Evolutionary conservation across 2,329 filamentous ascomycete genomes (phyloP).

Genomic region (Monilinia vaccinii-corymbosi): DNA sequence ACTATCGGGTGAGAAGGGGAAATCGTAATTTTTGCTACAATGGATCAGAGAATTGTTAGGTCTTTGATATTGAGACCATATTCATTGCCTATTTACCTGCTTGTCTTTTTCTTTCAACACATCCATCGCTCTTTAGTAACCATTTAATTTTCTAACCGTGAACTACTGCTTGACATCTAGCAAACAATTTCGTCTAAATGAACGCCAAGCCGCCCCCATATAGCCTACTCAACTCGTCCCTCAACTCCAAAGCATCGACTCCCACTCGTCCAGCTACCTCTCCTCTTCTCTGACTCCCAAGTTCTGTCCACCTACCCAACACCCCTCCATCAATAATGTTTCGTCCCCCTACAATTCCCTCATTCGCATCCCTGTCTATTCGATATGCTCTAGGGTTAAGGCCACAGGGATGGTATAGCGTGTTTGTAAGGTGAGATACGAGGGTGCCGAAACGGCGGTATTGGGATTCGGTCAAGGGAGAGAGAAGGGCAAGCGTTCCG

Average conservation of each 20-base stretch:
- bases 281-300: constrained; percentile 58
- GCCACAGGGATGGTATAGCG: constrained; percentile 66
- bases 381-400: constrained; percentile 79
- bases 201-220: constrained; percentile 39
- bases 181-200: neutral
- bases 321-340: constrained; percentile 64
- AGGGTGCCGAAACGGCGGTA: constrained; percentile 81
- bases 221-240: constrained; percentile 57
- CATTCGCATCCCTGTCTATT: constrained; percentile 44
- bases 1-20: neutral
- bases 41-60: neutral
- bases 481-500: constrained; percentile 68
- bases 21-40: too few relatives aligned
- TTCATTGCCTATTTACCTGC: neutral
- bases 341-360: constrained; percentile 35
- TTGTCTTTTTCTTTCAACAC: neutral
- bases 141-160: neutral
- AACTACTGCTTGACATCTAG: neutral
- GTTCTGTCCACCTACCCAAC: constrained; percentile 64
- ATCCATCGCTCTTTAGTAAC: neutral
- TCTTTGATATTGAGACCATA: neutral
- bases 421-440: constrained; percentile 67
- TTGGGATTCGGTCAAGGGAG: constrained; percentile 65
- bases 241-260: constrained; percentile 54
- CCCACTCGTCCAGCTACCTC: constrained; percentile 72